Base-by-base conservation (phyloP, 1,284 basidiomycete genomes). In the Malassezia pachydermatis region DNA sequence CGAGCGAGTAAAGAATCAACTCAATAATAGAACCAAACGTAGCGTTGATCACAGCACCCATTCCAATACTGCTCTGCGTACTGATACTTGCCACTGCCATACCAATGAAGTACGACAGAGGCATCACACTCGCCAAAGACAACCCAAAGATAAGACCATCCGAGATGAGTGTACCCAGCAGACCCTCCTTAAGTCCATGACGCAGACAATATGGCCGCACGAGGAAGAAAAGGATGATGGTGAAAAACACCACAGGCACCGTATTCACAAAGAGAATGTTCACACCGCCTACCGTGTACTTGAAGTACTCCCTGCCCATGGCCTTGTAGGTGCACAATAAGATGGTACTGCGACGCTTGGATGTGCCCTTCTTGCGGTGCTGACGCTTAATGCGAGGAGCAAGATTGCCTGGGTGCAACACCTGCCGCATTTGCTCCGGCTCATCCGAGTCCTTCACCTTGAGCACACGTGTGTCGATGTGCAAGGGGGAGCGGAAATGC, bases 1-100 rank as follows among this genome's bases (percentile, higher is more conserved):
- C 88, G 58, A 98, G 86, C 28, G 76, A 76, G 70, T 99, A 99
- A 1, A 99, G 79, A 60, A 99, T 80, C 63, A 99, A 87, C 74
- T 99, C 94, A 72, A 99, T 90, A 68, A 98, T 84, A 9, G 88
- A 92, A 72, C 94, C 94, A 65, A 99, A 99, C 0, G 89, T 94
- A 0, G 94, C 94, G 73, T 99, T 99, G 77, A 99, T 98, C 61
- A 98, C 92, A 0, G 94, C 94, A 55, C 94, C 94, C 89, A 98
- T 96, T 11, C 94, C 94, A 58, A 99, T 99, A 13, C 85, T 89
- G 0, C 87, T 92, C 72, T 98, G 94, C 0, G 94, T 92, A 19
- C 86, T 89, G 69, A 99, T 98, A 41, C 87, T 90, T 0, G 94
- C 94, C 48, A 99, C 94, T 2, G 94, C 94, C 94, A 98, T 98